Evolutionary conservation across 805 yeast species (phyloP), one percentile per base, ranked within the genome.

Genomic region (Kuraishia cidri): DNA sequence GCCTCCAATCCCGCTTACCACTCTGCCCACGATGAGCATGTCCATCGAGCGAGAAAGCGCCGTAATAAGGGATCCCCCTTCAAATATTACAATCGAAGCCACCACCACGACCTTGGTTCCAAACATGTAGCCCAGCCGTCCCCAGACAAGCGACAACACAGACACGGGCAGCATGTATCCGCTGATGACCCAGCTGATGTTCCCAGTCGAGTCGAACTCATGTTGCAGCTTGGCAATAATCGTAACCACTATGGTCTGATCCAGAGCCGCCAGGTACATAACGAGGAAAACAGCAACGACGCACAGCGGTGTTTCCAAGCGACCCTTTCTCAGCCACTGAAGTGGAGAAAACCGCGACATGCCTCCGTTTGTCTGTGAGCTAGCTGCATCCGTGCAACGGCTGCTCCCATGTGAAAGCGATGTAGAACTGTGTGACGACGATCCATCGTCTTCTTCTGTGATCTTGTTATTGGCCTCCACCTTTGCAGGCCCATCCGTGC

Each of bases 1-100:
- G 5, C 79, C 85, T n/a, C 90, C 90, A 25, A 73, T 47, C 31
- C 90, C 92, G 32, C 76, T 73, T 13, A 81, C 56, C 3, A 75
- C 81, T 46, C 94, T 65, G 1, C 87, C 90, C 3, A 75, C 80
- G 33, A 81, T 73, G 33, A 82, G 50, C 60, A 70, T 66, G 31
- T 63, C 56, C 72, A 79, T 74, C 22, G 64, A 60, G 12, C 43
- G 46, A 1, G 86, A 56, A 2, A 70, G 39, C 1, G 83, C 88
- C 31, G 72, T 57, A 4, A 79, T 53, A 33, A 78, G 58, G 1
- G 84, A 76, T 1, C 88, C 87, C 2, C 66, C 49, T 45, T 74
- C 76, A 46, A 79, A 79, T 2, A 79, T 43, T 2, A 65, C 46
- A 2, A 79, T 54, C 1, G 78, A 68, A 3, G 52, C 47, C 11